phyloP scores from a whole-genome alignment of 306 rosid genomes.

The Cicer cuneatum region DNA sequence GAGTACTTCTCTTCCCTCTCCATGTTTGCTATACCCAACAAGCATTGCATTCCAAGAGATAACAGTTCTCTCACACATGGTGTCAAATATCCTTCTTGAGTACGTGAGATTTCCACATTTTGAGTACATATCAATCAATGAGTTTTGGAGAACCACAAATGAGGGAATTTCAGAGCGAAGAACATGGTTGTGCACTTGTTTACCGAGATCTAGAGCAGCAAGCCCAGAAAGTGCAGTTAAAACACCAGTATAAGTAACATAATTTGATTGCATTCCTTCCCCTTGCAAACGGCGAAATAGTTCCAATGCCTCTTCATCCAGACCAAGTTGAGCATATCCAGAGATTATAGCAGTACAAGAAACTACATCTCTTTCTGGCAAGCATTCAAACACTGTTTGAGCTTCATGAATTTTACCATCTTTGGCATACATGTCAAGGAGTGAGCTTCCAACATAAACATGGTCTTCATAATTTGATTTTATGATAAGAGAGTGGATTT shows the following conservation, averaged over 20 bases:
- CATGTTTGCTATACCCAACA: slow-evolving; percentile 86
- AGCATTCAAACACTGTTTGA: slow-evolving; percentile 60
- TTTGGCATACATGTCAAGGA: slow-evolving; percentile 93
- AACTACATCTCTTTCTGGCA: slow-evolving; percentile 88
- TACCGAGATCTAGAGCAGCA: slow-evolving; percentile 87
- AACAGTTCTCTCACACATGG: slow-evolving; percentile 71
- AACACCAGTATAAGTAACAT: slow-evolving; percentile 80
- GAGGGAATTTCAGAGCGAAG: slow-evolving; percentile 65
- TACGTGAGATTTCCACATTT: slow-evolving; percentile 84
- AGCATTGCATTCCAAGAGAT: slow-evolving; percentile 96
- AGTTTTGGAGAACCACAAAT: slow-evolving; percentile 79
- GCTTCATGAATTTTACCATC: slow-evolving; percentile 78
- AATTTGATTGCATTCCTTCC: slow-evolving; percentile 82
- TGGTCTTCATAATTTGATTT: slow-evolving; percentile 66
- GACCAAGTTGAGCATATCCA: slow-evolving; percentile 87
- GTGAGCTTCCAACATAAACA: slow-evolving; percentile 87
- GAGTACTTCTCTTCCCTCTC: slow-evolving; percentile 83
- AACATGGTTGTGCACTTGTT: slow-evolving; percentile 78
- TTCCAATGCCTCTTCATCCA: slow-evolving; percentile 75
- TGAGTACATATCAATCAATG: slow-evolving; percentile 91
- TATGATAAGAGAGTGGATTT: slow-evolving; percentile 72
- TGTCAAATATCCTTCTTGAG: slow-evolving; percentile 70
- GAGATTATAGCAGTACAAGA: slow-evolving; percentile 86
- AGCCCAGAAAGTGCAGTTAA: slow-evolving; percentile 88
- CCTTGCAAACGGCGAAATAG: slow-evolving; percentile 67